Base-by-base conservation (phyloP, 495 filamentous ascomycete species). In the Saxispiralis lemnorum region DNA sequence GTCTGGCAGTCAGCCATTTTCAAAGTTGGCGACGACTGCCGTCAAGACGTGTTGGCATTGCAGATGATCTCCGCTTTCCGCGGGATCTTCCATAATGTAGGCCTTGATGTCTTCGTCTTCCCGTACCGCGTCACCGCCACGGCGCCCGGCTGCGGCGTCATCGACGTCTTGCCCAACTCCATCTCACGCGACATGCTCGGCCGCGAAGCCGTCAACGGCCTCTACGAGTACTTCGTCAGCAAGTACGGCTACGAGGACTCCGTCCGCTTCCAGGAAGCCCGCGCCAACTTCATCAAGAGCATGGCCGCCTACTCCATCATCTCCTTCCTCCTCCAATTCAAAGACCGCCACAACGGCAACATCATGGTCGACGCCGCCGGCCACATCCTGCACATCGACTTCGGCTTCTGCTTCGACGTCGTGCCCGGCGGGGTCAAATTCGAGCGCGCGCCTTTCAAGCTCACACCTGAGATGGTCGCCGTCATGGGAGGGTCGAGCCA, bases 231-330 rank as follows among this genome's bases (percentile, higher is more conserved):
- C 63, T 99, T 96, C 56, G 70, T 94, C 41, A 87, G 81, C 47
- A 95, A 93, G 56, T 99, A 96, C 56, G 92, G 92, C 38, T 82
- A 86, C 35, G 88, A 95, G 59, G 87, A 94, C 53, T 89, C 82
- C 0, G 78, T 93, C 34, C 73, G 73, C 36, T 99, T 94, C 67
- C 92, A 99, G 60, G 79, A 93, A 56, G 92, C 92, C 2, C 76
- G 92, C 32, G 89, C 76, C 58, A 94, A 95, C 56, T 99, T 99
- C 52, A 86, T 99, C 54, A 96, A 96, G 69, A 93, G 84, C 63
- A 96, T 99, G 92, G 92, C 92, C 2, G 89, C 88, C n/a, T 96
- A 99, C 61, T 93, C 84, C n/a, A 78, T 96, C 45, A 95, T 96
- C 41, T 89, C 84, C 0, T 96, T 92, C 61, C 68, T 99, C 7